phyloP scores from a whole-genome alignment of 164 flowering plant species.

The Protea cynaroides region DNA sequence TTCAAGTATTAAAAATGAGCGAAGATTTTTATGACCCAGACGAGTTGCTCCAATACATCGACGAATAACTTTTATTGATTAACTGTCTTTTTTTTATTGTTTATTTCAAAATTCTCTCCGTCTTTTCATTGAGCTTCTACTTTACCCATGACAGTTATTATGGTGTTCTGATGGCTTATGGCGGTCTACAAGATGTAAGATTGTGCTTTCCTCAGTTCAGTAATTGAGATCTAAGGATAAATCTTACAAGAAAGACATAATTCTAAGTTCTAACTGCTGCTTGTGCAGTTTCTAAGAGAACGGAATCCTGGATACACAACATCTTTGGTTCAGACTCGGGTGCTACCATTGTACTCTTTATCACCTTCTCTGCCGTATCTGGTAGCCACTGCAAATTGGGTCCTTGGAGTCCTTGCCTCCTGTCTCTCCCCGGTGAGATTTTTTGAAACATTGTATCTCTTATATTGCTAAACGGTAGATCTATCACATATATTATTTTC shows the following conservation, averaged over 20 bases:
- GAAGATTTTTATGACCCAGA: too few species aligned
- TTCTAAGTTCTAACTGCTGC: conserved; percentile 3
- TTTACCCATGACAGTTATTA: conserved; percentile 47
- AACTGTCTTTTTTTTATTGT: neutral
- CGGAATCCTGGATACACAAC: conserved; percentile 40
- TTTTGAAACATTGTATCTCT: conserved; percentile 5
- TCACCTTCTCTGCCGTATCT: conserved; percentile 42
- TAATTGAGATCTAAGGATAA: conserved; percentile 7
- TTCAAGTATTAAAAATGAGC: too few species aligned
- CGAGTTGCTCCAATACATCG: too few species aligned
- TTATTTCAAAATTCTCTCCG: neutral
- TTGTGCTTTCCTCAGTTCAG: conserved; percentile 6
- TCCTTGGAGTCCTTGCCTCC: conserved; percentile 73
- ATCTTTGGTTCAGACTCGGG: conserved; percentile 41
- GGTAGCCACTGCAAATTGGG: conserved; percentile 80
- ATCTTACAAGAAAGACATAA: neutral
- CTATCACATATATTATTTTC: neutral
- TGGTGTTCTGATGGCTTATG: conserved; percentile 83
- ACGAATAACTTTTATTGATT: too few species aligned
- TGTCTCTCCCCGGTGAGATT: conserved; percentile 68
- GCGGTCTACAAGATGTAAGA: conserved; percentile 67
- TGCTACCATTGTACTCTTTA: conserved; percentile 54
- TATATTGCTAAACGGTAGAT: neutral
- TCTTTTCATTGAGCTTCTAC: conserved; percentile 7
- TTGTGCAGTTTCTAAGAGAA: conserved; percentile 55